A percentile compares a stretch with the other conserved stretches of the same genome.
Conservation (phyloP, 2,329 filamentous ascomycete species). For the Aaosphaeria arxii region DNA sequence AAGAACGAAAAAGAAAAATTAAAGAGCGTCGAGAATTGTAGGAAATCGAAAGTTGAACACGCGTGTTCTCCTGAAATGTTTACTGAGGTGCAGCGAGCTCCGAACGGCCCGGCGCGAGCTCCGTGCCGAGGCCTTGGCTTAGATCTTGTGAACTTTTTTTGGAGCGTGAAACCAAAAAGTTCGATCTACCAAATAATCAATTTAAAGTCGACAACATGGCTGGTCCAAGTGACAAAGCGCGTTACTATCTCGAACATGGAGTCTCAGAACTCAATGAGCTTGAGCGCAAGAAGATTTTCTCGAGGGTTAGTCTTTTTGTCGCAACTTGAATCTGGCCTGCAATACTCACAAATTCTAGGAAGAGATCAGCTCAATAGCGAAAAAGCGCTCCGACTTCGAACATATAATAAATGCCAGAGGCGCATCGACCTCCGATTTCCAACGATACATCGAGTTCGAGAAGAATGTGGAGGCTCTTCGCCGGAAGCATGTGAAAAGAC, state of each 20-base stretch:
- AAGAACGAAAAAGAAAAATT: slow-evolving; percentile 24
- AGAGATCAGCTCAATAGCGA: slow-evolving; percentile 84
- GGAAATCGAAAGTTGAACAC: slow-evolving; percentile 9
- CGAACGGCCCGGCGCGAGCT: background rate
- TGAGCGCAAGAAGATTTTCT: slow-evolving; percentile 88
- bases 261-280: slow-evolving; percentile 91
- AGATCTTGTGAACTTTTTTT: background rate
- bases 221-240: slow-evolving; percentile 85
- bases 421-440: slow-evolving; percentile 69
- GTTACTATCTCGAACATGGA: slow-evolving; percentile 89
- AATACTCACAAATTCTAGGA: slow-evolving; percentile 53
- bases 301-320: slow-evolving; percentile 56
- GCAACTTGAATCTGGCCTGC: background rate
- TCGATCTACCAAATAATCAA: slow-evolving; percentile 12
- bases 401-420: slow-evolving; percentile 84
- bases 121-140: slow-evolving; percentile 7
- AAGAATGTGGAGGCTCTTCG: slow-evolving; percentile 70
- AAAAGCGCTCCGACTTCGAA: slow-evolving; percentile 89
- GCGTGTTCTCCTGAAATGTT: slow-evolving; percentile 27
- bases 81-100: slow-evolving; percentile 4
- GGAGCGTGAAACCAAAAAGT: slow-evolving; percentile 8
- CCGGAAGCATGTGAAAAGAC: slow-evolving; percentile 75
- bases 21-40: slow-evolving; percentile 9
- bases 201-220: slow-evolving; percentile 57
- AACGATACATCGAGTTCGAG: slow-evolving; percentile 74